Evolutionary conservation across 257 asterid genomes (phyloP).

Genomic region (Anisodus tanguticus): DNA sequence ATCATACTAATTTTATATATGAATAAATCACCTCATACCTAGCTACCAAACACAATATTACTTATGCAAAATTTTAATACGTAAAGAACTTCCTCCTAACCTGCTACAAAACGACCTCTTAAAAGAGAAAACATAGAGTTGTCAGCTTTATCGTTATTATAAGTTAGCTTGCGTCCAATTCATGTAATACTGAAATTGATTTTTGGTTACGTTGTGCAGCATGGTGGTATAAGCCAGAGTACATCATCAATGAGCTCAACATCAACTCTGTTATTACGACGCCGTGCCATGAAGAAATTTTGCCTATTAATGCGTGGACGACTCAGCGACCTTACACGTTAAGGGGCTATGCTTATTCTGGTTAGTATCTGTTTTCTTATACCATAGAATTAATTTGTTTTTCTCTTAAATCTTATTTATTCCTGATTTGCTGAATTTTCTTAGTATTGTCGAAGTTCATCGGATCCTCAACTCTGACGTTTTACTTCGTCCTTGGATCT

Average conservation of each 20-base stretch:
- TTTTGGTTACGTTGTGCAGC: slow-evolving; percentile 44
- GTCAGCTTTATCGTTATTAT: background rate
- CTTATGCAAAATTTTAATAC: no score
- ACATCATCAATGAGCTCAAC: slow-evolving; percentile 83
- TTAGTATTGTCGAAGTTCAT: slow-evolving; percentile 11
- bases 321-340: slow-evolving; percentile 80
- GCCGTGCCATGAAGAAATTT: slow-evolving; percentile 78
- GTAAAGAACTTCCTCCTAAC: no score
- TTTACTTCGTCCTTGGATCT: background rate
- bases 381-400: no score
- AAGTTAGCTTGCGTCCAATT: background rate
- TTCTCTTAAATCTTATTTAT: background rate
- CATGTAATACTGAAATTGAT: background rate
- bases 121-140: background rate
- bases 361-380: slow-evolving; percentile 34
- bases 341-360: slow-evolving; percentile 86
- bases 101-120: no score
- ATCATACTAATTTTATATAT: no score
- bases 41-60: no score
- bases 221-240: slow-evolving; percentile 94
- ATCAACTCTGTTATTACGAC: slow-evolving; percentile 88
- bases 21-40: no score
- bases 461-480: slow-evolving; percentile 12
- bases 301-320: slow-evolving; percentile 81
- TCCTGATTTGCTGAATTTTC: slow-evolving; percentile 1